Base-by-base conservation (phyloP, 106 monocot species). In the Dioscorea alata region DNA sequence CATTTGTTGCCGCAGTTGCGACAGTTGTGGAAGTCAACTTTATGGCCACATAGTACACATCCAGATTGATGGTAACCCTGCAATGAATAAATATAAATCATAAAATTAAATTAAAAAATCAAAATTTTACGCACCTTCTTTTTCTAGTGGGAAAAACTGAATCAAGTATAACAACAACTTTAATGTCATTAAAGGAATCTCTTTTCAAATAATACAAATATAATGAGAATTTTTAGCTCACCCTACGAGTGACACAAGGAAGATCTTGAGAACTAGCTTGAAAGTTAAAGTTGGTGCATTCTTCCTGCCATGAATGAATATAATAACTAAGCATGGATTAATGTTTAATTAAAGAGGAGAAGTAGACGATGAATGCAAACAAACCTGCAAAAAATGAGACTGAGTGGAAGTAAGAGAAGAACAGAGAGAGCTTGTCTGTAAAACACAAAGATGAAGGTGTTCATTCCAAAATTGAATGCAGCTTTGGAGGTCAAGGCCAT, bases 171-270 rank as follows among this genome's bases (percentile, higher is more conserved):
- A 2, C n/a, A n/a, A 6, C 17, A 13, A 3, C 13, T 13, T 2
- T 53, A 4, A 53, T 2, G 17, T 4, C 2, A 53, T 4, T n/a
- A 2, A 4, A 2, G 2, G 53, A 10, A 10, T 53, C 13, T 53
- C 53, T 53, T 2, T 53, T 53, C n/a, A 2, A 53, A 53, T 6
- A 53, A 62, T 62, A 28, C 4, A 18, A 57, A n/a, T n/a, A 60
- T 1, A 60, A 20, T 8, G 28, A 33, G 16, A 32, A 15, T 6
- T 15, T 1, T 31, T n/a, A n/a, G n/a, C 70, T 42, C 52, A 80
- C 80, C 65, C 65, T 42, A 74, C 22, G 35, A 80, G 66, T 13
- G 80, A 18, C 61, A 62, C 59, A 10, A 66, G 33, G 60, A 80
- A 75, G 9, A 75, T 33, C 20, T 80, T 80, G 49, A 80, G 66